These are phyloP conservation scores for Annulohypoxylon moriforme DNA, from an alignment of 495 filamentous ascomycete genomes.

Conservation along the genomic window DNA sequence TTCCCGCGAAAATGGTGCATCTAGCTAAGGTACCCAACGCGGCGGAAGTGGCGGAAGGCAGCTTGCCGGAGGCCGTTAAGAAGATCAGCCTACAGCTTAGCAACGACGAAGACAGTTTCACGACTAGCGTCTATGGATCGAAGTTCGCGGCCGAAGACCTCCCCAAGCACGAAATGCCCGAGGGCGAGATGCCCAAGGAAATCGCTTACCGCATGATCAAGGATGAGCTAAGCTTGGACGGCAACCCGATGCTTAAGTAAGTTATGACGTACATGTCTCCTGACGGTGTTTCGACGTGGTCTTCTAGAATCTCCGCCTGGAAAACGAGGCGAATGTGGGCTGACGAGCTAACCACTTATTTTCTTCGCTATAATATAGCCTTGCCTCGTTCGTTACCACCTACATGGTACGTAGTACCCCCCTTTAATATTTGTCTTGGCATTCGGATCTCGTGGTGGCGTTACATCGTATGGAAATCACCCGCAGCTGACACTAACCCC, in stretches of 20 bases:
- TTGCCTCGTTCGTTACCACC: conserved; percentile 86
- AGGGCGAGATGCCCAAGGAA: conserved; percentile 85
- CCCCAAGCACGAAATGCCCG: conserved; percentile 88
- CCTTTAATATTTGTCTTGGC: conserved; percentile 10
- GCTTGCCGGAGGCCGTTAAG: conserved; percentile 57
- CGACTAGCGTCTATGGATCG: conserved; percentile 85
- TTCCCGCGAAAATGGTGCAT: conserved; percentile 72
- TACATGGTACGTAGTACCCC: conserved; percentile 72
- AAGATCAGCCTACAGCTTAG: conserved; percentile 59
- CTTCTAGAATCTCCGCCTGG: conserved; percentile 10
- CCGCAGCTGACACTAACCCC: conserved; percentile 3
- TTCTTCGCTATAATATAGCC: conserved; percentile 59
- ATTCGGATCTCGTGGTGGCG: conserved; percentile 14
- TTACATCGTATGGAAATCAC: conserved; percentile 32
- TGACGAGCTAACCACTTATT: conserved; percentile 33
- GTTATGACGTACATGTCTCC: conserved; percentile 43
- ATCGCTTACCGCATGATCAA: conserved; percentile 96
- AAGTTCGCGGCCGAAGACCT: conserved; percentile 81
- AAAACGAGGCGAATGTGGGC: conserved; percentile 30
- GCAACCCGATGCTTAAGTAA: conserved; percentile 88
- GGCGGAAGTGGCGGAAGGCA: conserved; percentile 58
- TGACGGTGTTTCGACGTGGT: conserved; percentile 16
- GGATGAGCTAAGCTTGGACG: conserved; percentile 89
- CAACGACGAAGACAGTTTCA: conserved; percentile 70
- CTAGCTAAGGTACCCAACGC: conserved; percentile 67